Conservation (phyloP, 163 green algal species). For the Coccomyxa subellipsoidea region DNA sequence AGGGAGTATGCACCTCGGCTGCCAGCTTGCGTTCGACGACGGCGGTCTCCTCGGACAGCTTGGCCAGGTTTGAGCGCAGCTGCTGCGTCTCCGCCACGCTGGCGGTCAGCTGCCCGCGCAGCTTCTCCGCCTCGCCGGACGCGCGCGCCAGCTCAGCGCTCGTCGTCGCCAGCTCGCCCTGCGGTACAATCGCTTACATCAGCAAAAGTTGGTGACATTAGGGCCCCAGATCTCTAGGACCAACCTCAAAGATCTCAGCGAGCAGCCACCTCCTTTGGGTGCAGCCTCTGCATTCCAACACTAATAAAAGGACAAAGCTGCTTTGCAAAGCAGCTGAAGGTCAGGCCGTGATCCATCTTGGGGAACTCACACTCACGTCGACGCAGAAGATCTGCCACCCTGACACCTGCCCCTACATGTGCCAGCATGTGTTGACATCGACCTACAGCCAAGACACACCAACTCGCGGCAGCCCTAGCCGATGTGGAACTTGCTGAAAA, state of each 20-base stretch:
- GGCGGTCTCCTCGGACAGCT: conserved; percentile 18
- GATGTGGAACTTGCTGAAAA: conserved; percentile 1
- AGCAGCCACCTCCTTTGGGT: too few relatives aligned
- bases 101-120: conserved; percentile 23
- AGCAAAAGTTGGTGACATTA: neutral
- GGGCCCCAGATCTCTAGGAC: too few relatives aligned
- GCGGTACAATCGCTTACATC: neutral
- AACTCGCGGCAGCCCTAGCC: neutral
- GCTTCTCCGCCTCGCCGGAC: conserved; percentile 13
- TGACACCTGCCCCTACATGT: too few relatives aligned
- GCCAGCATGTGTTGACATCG: too few relatives aligned
- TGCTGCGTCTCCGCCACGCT: neutral
- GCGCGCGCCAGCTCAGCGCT: neutral
- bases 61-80: conserved; percentile 12
- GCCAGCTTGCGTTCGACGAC: conserved; percentile 16
- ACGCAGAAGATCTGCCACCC: too few relatives aligned
- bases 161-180: neutral
- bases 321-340: too few relatives aligned
- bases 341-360: too few relatives aligned
- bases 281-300: too few relatives aligned
- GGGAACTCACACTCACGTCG: too few relatives aligned
- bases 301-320: too few relatives aligned
- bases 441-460: neutral
- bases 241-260: too few relatives aligned
- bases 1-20: conserved; percentile 8